These are phyloP conservation scores for Tulasnella sp. DNA, from an alignment of 768 basidiomycete species.

Conservation along the genomic window DNA sequence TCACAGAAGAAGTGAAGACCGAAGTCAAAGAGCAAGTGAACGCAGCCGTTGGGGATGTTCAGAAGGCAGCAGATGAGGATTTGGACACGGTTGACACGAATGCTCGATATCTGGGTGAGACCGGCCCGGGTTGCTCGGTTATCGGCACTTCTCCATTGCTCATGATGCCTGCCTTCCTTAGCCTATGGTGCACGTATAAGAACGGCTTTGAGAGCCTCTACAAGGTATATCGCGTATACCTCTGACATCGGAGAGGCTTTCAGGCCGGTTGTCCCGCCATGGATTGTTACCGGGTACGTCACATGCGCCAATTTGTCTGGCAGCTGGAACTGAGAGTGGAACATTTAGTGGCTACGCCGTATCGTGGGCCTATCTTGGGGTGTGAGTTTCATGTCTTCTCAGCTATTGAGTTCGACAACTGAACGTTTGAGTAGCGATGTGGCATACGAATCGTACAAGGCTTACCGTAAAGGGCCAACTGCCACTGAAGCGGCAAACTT, in stretches of 20 bases:
- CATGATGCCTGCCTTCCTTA: conserved; percentile 47
- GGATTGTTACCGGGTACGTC: conserved; percentile 55
- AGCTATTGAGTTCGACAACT: neutral
- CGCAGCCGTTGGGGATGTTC: conserved; percentile 49
- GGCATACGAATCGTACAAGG: conserved; percentile 76
- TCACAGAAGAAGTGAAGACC: neutral
- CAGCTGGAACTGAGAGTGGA: neutral
- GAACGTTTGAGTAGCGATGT: conserved; percentile 50
- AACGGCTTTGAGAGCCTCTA: conserved; percentile 65
- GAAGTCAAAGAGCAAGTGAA: conserved; percentile 25
- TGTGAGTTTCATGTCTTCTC: conserved; percentile 40
- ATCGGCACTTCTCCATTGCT: neutral
- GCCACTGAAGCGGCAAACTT: conserved; percentile 64
- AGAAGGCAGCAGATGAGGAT: conserved; percentile 58
- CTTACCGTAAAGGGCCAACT: conserved; percentile 62
- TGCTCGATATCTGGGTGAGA: conserved; percentile 38
- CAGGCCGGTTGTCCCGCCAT: conserved; percentile 69
- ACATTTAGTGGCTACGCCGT: conserved; percentile 55
- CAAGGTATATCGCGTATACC: conserved; percentile 77
- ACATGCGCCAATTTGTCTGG: neutral
- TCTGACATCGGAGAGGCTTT: conserved; percentile 79
- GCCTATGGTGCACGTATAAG: conserved; percentile 75
- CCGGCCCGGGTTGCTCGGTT: neutral
- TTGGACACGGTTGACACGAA: conserved; percentile 65
- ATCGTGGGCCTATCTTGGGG: conserved; percentile 75